Evolutionary conservation across 2,329 filamentous ascomycete species (phyloP), one percentile per base, ranked within the genome.

Genomic region (Fusarium oligoseptatum): DNA sequence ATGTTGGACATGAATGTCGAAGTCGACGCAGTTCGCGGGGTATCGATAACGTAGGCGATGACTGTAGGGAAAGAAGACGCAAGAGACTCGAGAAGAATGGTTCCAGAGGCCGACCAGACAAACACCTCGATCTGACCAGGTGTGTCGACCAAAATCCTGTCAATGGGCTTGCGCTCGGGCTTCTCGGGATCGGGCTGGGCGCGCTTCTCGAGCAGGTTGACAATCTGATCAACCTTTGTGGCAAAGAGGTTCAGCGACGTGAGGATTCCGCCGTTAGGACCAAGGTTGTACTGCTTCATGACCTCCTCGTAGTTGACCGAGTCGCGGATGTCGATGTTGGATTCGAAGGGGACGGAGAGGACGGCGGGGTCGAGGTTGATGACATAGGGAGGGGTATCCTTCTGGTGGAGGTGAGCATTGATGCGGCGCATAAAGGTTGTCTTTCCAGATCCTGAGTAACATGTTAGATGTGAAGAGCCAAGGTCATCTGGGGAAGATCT

Each of bases 401-500:
- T 90, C 6, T 89, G 89, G 81, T 98, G 96, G 4, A 99, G 92
- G 82, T 99, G 90, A 1, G 96, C 93, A 83, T 98, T 98, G 80
- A 99, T 97, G 80, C 97, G 92, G 82, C 98, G 96, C 96, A 99
- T 98, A 82, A 99, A 99, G 0, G 97, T 99, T n/a, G 97, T 99
- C 87, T 99, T 99, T 80, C 97, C 97, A 17, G 95, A 97, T 78
- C 97, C 93, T 94, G 76, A 60, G 22, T 1, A 17, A 1, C 5
- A 6, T 14, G 22, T 60, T 41, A 66, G 24, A 58, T 14, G 43
- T 65, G 57, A 43, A 55, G 34, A 60, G 41, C 45, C 56, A 71
- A 32, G 56, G 68, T 55, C 52, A 32, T 27, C 3, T 58, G 24
- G 50, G 27, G 1, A 15, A 55, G 55, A 50, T 58, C 32, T 50